Base-by-base conservation (phyloP, 495 filamentous ascomycete species). In the Talaromyces wortmannii region DNA sequence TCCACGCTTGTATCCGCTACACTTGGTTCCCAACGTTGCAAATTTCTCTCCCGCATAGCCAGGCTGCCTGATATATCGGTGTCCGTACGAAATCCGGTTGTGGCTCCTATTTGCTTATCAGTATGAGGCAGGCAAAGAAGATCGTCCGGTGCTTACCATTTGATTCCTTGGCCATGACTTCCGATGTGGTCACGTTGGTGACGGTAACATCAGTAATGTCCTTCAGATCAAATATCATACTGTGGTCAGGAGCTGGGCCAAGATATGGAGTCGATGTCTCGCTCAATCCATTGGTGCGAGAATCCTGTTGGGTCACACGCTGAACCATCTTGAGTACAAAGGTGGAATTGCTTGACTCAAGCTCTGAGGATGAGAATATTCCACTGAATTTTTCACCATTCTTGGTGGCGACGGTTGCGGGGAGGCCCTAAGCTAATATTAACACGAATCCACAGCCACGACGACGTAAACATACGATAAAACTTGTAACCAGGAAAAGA, bases 21-120 rank as follows among this genome's bases (percentile, higher is more conserved):
- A 48, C 78, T 79, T n/a, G 90, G 83, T 50, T 90, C 84, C 94
- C 94, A 98, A 50, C 80, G 85, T 64, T 97, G 84, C 55, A 98
- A 75, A 54, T 82, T 76, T 36, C 92, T 83, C 67, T 96, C 90
- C 23, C 81, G 83, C 53, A 81, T 72, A 12, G 77, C 68, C 43
- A 84, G 79, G 55, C 83, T 80, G 48, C 86, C 86, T 7, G 94
- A 91, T 50, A 98, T 97, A 58, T 95, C 90, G 42, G 80, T 72
- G 67, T 98, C 94, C 0, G 91, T 97, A 55, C 85, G 84, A 74
- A 98, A 96, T 6, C 74, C 79, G 30, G 76, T 71, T 59, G 72
- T 68, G 65, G 70, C 64, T 18, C 78, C 79, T 81, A 46, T 13
- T 18, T 32, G 15, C n/a, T n/a, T 0, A 4, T 53, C 44, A 53